Percentiles rank a stretch among this genome's conserved stretches.
These are phyloP conservation scores for Candida tammaniensis DNA, from an alignment of 805 yeast species.

Conservation along the genomic window DNA sequence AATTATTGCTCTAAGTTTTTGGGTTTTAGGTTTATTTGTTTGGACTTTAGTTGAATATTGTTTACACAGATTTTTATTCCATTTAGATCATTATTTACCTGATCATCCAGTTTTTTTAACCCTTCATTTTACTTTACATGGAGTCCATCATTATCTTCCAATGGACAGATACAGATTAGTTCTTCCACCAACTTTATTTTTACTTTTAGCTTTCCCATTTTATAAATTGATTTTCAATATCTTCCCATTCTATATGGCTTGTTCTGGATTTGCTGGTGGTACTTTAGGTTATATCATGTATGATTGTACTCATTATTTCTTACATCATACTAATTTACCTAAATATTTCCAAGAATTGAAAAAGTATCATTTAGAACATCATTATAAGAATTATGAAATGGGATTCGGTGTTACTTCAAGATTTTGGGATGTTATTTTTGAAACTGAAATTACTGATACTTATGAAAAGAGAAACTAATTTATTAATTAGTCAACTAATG, in stretches of 20 bases:
- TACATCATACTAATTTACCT: conserved; percentile 89
- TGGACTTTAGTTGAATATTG: conserved; percentile 93
- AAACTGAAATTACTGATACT: conserved; percentile 65
- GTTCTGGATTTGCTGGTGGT: conserved; percentile 95
- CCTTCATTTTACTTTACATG: conserved; percentile 87
- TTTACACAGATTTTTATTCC: conserved; percentile 90
- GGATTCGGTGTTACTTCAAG: conserved; percentile 95
- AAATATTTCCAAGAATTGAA: conserved; percentile 71
- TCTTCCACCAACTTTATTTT: conserved; percentile 90
- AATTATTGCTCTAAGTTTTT: conserved; percentile 51
- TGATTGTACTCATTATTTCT: conserved; percentile 89
- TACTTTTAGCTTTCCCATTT: conserved; percentile 73
- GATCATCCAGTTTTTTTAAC: conserved; percentile 72
- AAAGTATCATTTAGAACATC: conserved; percentile 94
- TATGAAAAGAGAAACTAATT: conserved; percentile 37
- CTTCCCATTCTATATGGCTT: conserved; percentile 80
- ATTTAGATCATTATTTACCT: conserved; percentile 84
- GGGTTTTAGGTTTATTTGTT: conserved; percentile 76
- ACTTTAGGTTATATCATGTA: conserved; percentile 89
- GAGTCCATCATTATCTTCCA: conserved; percentile 95
- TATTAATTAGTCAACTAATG: too few relatives aligned
- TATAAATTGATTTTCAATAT: conserved; percentile 71
- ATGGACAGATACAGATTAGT: conserved; percentile 94
- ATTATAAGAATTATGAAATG: conserved; percentile 92
- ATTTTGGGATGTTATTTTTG: conserved; percentile 92